Percentiles rank a stretch among this genome's conserved stretches.
phyloP scores from a whole-genome alignment of 208 protist species.

The Jaenimonas drosophilae region DNA sequence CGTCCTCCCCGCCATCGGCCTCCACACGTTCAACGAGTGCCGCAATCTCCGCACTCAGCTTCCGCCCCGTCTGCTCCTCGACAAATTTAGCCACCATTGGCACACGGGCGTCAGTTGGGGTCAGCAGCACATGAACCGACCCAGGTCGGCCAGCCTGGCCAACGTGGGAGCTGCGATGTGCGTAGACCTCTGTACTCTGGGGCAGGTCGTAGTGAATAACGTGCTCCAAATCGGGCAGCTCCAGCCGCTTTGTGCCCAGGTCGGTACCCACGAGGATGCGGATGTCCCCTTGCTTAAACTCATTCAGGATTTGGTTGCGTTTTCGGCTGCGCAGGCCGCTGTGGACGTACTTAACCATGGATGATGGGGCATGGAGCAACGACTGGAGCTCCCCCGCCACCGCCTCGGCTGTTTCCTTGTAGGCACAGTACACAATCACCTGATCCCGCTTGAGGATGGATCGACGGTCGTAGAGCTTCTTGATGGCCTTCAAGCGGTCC shows the following conservation, averaged over 20 bases:
- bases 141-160: conserved; percentile 92
- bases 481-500: conserved; percentile 32
- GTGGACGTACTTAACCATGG: conserved; percentile 82
- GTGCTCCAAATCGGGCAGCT: conserved; percentile 90
- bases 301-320: conserved; percentile 53
- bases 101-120: conserved; percentile 38
- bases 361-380: conserved; percentile 35
- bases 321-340: conserved; percentile 73
- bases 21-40: conserved; percentile 12
- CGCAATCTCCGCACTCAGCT: conserved; percentile 17
- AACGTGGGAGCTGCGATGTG: conserved; percentile 97
- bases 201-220: conserved; percentile 97
- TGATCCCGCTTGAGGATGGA: conserved; percentile 62
- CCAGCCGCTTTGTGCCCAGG: conserved; percentile 89
- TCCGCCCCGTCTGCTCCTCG: conserved; percentile 24
- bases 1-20: conserved; percentile 14
- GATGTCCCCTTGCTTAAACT: conserved; percentile 69
- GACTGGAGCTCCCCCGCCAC: conserved; percentile 31
- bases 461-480: conserved; percentile 53
- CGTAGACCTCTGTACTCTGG: conserved; percentile 93
- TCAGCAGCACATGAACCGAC: conserved; percentile 90
- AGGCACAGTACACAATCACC: conserved; percentile 68
- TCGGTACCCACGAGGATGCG: conserved; percentile 95
- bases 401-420: conserved; percentile 46
- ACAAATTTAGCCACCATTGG: conserved; percentile 48